Evolutionary conservation across 768 basidiomycete species (phyloP), one percentile per base, ranked within the genome.

Genomic region (Pleurotus cornucopiae): DNA sequence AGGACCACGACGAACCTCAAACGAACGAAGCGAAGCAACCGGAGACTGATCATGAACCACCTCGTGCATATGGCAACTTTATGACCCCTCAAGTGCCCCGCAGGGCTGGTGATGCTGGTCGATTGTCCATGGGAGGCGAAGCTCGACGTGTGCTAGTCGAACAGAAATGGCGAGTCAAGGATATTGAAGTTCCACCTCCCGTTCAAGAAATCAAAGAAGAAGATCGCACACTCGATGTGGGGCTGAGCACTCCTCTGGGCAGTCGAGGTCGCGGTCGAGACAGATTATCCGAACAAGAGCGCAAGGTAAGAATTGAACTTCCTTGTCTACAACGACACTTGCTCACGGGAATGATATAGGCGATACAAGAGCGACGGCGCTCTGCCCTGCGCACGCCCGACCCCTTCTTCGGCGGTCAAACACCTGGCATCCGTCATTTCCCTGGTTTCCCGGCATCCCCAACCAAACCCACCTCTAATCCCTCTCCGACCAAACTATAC

Each of bases 341-440:
- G 14, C 46, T 55, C 46, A 60, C 57, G 3, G 45, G 16, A 45
- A 5, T 44, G 39, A n/a, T 39, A 25, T 55, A 81, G 76, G 85
- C 83, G 0, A 87, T 88, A 41, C 77, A 79, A 60, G 85, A 85
- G 53, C 77, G 86, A 6, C 70, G 86, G 21, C 74, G 78, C 7
- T 86, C 84, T 54, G 86, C 85, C 0, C 64, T 86, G 39, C 72
- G 69, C 2, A 69, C 74, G 59, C 65, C 81, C 57, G 71, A 78
- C 65, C 54, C 62, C 16, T 61, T 61, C 47, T 61, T 61, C 47
- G 55, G 58, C n/a, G 60, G 58, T 5, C 52, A 49, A 44, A 46
- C 51, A 12, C 56, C 61, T 18, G 61, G 58, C 7, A 57, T 54
- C n/a, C 49, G 56, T 21, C 54, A 79, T 16, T 73, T 78, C 12